Evolutionary conservation across 306 rosid species (phyloP).

Genomic region (Acacia melanoxylon): DNA sequence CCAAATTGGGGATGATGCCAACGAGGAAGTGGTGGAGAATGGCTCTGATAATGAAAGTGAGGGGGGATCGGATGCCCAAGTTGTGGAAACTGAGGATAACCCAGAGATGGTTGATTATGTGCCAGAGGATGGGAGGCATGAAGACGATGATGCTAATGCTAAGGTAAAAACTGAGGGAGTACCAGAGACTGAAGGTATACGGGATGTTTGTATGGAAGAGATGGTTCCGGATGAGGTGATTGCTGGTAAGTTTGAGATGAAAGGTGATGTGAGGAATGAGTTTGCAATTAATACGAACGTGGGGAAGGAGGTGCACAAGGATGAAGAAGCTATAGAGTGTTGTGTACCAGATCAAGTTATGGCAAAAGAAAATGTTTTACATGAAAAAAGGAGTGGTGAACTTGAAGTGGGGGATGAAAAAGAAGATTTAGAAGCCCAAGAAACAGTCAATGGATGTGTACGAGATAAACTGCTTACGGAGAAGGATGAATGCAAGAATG

Average conservation of each 20-base stretch:
- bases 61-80: conserved; percentile 49
- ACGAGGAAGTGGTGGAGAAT: conserved; percentile 64
- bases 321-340: conserved; percentile 16
- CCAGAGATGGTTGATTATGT: conserved; percentile 46
- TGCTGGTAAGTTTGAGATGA: conserved; percentile 29
- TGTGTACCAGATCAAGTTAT: conserved; percentile 28
- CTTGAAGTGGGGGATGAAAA: conserved; percentile 23
- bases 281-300: conserved; percentile 23
- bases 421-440: conserved; percentile 31
- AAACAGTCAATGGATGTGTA: conserved; percentile 24
- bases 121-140: conserved; percentile 40
- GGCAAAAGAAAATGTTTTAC: conserved; percentile 30
- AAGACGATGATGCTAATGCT: conserved; percentile 19
- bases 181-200: conserved; percentile 39
- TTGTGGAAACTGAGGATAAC: conserved; percentile 45
- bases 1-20: conserved; percentile 52
- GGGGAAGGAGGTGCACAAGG: conserved; percentile 29
- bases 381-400: conserved; percentile 28
- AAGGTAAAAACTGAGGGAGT: conserved; percentile 33
- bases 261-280: conserved; percentile 31
- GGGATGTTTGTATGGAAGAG: conserved; percentile 51
- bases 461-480: conserved; percentile 22
- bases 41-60: conserved; percentile 54
- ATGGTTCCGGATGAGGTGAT: conserved; percentile 31
- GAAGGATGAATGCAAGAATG: conserved; percentile 40